phyloP scores from a whole-genome alignment of 179 eudicot genomes.

The Camellia oleifera region DNA sequence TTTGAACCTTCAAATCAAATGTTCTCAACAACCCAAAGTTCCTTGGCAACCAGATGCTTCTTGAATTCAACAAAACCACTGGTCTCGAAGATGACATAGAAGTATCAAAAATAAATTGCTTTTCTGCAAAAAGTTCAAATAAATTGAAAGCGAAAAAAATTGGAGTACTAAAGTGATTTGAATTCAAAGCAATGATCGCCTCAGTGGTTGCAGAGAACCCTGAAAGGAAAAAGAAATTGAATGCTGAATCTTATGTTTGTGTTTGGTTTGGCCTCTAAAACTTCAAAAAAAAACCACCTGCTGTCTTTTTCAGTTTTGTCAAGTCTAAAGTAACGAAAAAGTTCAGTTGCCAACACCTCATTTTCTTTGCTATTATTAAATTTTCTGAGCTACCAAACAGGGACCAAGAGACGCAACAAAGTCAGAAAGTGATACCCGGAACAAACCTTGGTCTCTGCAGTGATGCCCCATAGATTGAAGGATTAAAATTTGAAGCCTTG shows the following conservation, averaged over 20 bases:
- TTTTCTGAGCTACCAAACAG: neutral
- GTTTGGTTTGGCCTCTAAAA: neutral
- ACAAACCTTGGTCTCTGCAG: conserved; percentile 96
- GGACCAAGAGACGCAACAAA: neutral
- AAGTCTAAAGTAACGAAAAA: neutral
- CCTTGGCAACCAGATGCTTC: neutral
- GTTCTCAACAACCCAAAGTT: neutral
- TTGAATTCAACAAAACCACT: neutral
- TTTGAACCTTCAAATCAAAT: neutral
- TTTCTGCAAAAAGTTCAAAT: neutral
- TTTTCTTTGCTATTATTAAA: neutral
- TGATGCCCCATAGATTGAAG: conserved; percentile 77
- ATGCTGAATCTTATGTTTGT: neutral
- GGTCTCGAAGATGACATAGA: neutral
- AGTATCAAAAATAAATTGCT: neutral
- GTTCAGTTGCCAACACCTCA: neutral
- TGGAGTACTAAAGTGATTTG: neutral
- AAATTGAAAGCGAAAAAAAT: neutral
- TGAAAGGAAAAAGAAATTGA: neutral
- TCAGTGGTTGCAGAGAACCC: neutral
- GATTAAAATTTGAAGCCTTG: conserved; percentile 60
- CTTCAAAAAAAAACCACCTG: neutral
- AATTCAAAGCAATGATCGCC: neutral
- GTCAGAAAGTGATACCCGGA: conserved; percentile 61
- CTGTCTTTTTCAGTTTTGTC: neutral